Evolutionary conservation across 1,284 basidiomycete genomes (phyloP), one percentile per base, ranked within the genome.

Genomic region (Coniferiporia weirii): DNA sequence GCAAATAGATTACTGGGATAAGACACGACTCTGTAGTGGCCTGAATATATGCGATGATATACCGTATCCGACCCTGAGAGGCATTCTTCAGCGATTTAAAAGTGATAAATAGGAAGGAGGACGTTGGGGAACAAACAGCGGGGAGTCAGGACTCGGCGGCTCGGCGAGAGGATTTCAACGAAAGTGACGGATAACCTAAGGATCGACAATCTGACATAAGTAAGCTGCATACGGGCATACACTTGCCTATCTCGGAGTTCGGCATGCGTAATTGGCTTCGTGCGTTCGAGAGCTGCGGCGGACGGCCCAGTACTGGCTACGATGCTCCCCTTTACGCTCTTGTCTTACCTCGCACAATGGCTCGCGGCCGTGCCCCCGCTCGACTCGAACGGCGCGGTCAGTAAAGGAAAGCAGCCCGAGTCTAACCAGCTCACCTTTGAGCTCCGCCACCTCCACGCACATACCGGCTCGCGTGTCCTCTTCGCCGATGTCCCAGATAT

Each of bases 391-490:
- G 12, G 35, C 8, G 22, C 27, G 27, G 27, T 12, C 38, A 9
- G 15, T 40, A 40, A 40, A 12, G 15, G 15, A 15, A 15, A 10
- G 8, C 38, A 12, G 9, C 38, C 38, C 3, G 9, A 53, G 44
- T 43, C 54, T 3, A 61, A 40, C 7, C 27, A 51, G 36, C 47
- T 58, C 13, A 50, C 22, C 17, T 87, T 89, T 64, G 78, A 85
- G 66, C 75, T 89, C 55, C 80, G 88, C 51, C 88, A 91, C 67
- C 68, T 81, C 20, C 87, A 91, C 66, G 81, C 6, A 56, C 76
- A 12, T 72, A 75, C 40, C 34, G 59, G 56, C 35, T 78, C 79
- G n/a, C 80, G 70, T 38, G 77, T 90, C 54, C 67, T 85, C 51
- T 87, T 90, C 68, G 73, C 81, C 12, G 83, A 90, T 66, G 71